Conservation (phyloP, 164 flowering plant species). For the Tetracentron sinense region DNA sequence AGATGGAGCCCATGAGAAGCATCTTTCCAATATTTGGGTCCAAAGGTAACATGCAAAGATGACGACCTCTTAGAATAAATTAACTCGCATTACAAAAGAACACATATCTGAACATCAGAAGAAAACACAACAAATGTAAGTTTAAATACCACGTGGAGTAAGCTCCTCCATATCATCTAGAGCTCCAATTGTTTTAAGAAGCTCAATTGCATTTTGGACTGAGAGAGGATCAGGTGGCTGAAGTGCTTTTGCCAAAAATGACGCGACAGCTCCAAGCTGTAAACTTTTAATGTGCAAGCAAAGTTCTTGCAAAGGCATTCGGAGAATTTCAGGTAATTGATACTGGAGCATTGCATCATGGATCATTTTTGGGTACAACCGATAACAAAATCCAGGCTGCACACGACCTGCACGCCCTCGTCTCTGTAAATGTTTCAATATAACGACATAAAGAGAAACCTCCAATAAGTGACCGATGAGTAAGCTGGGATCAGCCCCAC, state of each 20-base stretch:
- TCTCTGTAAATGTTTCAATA: constrained; percentile 48
- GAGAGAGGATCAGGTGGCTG: constrained; percentile 94
- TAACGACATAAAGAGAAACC: constrained; percentile 7
- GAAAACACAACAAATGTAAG: not conserved
- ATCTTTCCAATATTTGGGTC: constrained; percentile 97
- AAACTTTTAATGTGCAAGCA: constrained; percentile 86
- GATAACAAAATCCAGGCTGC: constrained; percentile 89
- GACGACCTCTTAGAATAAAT: constrained; percentile 55
- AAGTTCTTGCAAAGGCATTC: constrained; percentile 91
- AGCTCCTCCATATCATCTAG: constrained; percentile 83
- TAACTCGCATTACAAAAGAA: constrained; percentile 8
- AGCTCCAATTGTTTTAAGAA: constrained; percentile 89
- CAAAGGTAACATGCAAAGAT: constrained; percentile 84
- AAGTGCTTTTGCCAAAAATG: constrained; percentile 85
- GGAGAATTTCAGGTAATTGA: constrained; percentile 90
- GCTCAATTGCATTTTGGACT: constrained; percentile 89
- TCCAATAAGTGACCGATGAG: not conserved
- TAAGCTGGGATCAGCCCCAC: not conserved
- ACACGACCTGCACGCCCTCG: constrained; percentile 99
- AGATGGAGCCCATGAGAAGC: constrained; percentile 92
- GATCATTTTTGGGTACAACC: constrained; percentile 75
- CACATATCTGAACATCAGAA: not conserved
- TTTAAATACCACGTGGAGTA: constrained; percentile 75
- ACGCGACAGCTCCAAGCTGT: constrained; percentile 72
- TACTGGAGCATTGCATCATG: constrained; percentile 81